Evolutionary conservation across 2,329 filamentous ascomycete species (phyloP).

Genomic region (Ustulina deusta): DNA sequence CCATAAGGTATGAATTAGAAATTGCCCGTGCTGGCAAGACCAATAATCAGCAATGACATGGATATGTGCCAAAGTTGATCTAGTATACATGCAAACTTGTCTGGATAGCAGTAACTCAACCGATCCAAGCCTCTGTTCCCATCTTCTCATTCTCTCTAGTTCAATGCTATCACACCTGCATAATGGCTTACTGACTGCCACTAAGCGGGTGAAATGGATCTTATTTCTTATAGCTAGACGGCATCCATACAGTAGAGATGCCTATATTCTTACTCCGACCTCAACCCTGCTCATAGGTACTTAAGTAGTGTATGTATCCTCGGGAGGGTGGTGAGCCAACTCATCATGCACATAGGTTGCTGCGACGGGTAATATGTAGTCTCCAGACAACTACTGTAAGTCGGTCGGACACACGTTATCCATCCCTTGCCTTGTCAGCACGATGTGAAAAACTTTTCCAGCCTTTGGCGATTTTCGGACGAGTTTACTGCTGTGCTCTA

Average conservation of each 20-base stretch:
- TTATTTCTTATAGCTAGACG: background rate
- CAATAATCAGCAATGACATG: too few relatives aligned
- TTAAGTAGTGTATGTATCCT: constrained; percentile 5
- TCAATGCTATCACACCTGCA: background rate
- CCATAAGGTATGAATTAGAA: too few relatives aligned
- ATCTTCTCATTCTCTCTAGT: background rate
- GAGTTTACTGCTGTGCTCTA: background rate
- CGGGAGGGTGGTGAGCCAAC: constrained; percentile 29
- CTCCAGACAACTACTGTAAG: background rate
- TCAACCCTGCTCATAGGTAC: constrained; percentile 4
- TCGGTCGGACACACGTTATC: constrained; percentile 12
- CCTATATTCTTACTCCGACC: constrained; percentile 17
- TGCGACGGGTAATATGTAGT: constrained; percentile 6
- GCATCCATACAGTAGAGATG: background rate
- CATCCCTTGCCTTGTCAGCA: constrained; percentile 27
- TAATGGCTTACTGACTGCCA: background rate
- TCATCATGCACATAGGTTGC: constrained; percentile 28
- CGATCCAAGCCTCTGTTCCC: too few relatives aligned
- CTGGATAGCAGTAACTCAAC: too few relatives aligned
- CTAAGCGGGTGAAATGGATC: constrained; percentile 1
- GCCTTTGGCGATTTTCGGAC: constrained; percentile 4
- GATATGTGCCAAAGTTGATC: too few relatives aligned
- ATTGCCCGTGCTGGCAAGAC: too few relatives aligned
- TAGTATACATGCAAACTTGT: too few relatives aligned
- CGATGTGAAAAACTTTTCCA: constrained; percentile 28